Base-by-base conservation (phyloP, 129 eudicot genomes). In the Helianthus tuberosus region DNA sequence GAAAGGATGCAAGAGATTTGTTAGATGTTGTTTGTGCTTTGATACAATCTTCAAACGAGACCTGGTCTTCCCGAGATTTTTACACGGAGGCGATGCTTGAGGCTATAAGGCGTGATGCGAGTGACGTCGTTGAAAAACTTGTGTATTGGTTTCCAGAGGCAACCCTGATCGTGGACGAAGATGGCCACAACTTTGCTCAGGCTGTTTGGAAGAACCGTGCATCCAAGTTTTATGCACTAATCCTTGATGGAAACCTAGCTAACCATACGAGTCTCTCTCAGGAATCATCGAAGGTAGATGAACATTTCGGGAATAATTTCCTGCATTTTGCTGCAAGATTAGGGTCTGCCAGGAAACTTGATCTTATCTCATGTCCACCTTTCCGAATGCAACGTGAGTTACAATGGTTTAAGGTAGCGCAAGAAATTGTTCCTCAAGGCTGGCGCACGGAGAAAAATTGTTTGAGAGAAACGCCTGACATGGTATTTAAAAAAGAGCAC, bases 401-500 rank as follows among this genome's bases (percentile, higher is more conserved):
- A 11, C 53, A 3, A 48, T 48, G 53, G 53, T 48, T 48, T 13
- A 9, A 48, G 53, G 15, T 48, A 48, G 52, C 52, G 6, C 12
- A 48, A 12, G n/a, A 58, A 15, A 15, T 58, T 6, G 8, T 29
- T 16, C 35, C 35, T 58, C 12, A 12, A 55, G 17, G 20, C 32
- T 39, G 44, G 6, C 20, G 6, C 38, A 58, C 3, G 16, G 65
- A 27, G 16, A 60, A 60, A 60, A 60, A 60, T 5, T 60, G 43
- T 60, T 27, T 29, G 4, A 41, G 65, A 29, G 65, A 60, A 66
- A 66, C 52, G 4, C 71, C 52, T 44, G 71, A 43, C 43, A 16
- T 66, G 71, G 52, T 66, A 12, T 66, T 66, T 43, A 66, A 16
- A 43, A 66, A 23, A 15, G 52, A 66, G 52, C 52, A 44, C 38